Evolutionary conservation across 129 eudicot species (phyloP).

Genomic region (Scalesia atractyloides): DNA sequence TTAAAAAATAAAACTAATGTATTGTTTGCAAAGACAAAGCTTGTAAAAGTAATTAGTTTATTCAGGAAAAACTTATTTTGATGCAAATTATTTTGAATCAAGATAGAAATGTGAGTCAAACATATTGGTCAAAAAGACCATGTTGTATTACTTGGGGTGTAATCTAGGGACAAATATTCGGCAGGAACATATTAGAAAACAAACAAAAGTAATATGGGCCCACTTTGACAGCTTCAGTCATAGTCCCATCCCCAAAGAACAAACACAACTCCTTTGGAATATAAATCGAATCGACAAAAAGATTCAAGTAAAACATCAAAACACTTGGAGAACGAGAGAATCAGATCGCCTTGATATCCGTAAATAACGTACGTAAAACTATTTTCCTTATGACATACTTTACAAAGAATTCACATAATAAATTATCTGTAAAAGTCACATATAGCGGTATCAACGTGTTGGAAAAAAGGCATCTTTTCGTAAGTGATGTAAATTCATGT

Average conservation of each 20-base stretch:
- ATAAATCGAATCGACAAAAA: constrained; percentile 47
- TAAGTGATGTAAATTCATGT: too few relatives aligned
- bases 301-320: constrained; percentile 46
- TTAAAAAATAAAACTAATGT: not conserved
- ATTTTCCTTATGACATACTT: not conserved
- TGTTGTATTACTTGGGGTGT: constrained; percentile 46
- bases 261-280: constrained; percentile 43
- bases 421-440: too few relatives aligned
- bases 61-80: not conserved
- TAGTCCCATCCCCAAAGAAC: constrained; percentile 39
- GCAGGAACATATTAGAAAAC: constrained; percentile 34
- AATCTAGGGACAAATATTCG: constrained; percentile 45
- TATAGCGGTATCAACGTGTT: too few relatives aligned
- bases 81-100: not conserved
- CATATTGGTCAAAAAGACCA: constrained; percentile 39
- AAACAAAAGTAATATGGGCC: constrained; percentile 37
- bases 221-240: constrained; percentile 29
- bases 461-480: too few relatives aligned
- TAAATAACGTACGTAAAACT: constrained; percentile 8
- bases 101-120: constrained; percentile 34
- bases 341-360: constrained; percentile 42
- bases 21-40: not conserved
- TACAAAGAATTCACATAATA: not conserved
- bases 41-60: not conserved
- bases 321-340: constrained; percentile 43